Percentiles rank a stretch among this genome's conserved stretches.
Conservation (phyloP, 305 asterid species). For the Solanum aculeatissimum region DNA sequence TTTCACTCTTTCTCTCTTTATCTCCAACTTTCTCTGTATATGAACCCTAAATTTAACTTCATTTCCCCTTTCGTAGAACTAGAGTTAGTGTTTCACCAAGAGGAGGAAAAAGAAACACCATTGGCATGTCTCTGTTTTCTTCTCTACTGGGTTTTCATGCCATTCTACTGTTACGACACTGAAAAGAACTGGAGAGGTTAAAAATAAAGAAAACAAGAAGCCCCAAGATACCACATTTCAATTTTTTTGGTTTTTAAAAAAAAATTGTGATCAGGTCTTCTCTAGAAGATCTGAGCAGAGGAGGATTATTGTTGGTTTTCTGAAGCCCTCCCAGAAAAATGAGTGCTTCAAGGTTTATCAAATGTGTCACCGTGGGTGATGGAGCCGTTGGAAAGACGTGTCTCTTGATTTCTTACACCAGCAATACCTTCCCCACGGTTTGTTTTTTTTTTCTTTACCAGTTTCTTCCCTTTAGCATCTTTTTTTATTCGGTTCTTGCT, state of each 20-base stretch:
- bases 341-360: slow-evolving; percentile 77
- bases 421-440: slow-evolving; percentile 82
- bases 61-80: slow-evolving; percentile 3
- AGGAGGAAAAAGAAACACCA: background rate
- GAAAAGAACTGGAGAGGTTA: slow-evolving; percentile 1
- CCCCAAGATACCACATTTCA: background rate
- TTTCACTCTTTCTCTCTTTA: slow-evolving; percentile 7
- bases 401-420: slow-evolving; percentile 69
- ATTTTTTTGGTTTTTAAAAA: background rate
- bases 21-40: slow-evolving; percentile 11
- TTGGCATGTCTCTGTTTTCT: background rate
- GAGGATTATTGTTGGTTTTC: background rate
- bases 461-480: background rate
- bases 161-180: background rate
- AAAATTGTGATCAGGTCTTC: slow-evolving; percentile 33
- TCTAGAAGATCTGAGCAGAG: slow-evolving; percentile 39
- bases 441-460: background rate
- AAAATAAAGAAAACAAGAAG: background rate
- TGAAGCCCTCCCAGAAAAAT: slow-evolving; percentile 12
- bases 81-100: slow-evolving; percentile 34
- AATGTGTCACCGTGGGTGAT: slow-evolving; percentile 76
- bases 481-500: background rate
- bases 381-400: slow-evolving; percentile 85
- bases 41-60: too few relatives aligned
- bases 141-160: background rate